Percentiles rank a stretch among this genome's conserved stretches.
These are phyloP conservation scores for Babesia caballi DNA, from an alignment of 169 alveolate species.

Conservation along the genomic window DNA sequence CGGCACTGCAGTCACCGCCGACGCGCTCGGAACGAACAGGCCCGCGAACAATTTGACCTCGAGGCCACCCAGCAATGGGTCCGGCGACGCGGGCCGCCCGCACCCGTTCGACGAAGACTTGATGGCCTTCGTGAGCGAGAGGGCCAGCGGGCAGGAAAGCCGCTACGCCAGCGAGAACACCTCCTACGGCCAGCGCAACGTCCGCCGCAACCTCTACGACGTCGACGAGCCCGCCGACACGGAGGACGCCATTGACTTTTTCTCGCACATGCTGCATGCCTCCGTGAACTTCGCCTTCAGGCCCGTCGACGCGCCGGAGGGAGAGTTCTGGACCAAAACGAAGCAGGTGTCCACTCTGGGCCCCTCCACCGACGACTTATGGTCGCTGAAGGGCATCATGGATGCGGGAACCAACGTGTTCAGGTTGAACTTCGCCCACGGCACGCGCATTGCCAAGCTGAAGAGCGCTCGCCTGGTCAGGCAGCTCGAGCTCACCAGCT, in stretches of 20 bases:
- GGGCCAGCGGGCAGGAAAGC: slow-evolving; percentile 65
- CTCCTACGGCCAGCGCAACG: slow-evolving; percentile 39
- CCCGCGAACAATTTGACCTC: too few relatives aligned
- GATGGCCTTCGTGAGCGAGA: too few relatives aligned
- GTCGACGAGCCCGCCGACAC: slow-evolving; percentile 47
- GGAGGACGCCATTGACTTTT: slow-evolving; percentile 53
- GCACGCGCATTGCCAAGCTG: slow-evolving; percentile 65
- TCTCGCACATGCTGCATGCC: slow-evolving; percentile 43
- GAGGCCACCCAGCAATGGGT: background rate
- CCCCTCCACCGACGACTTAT: slow-evolving; percentile 71
- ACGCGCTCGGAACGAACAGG: too few relatives aligned
- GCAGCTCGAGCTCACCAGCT: slow-evolving; percentile 60
- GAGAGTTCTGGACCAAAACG: slow-evolving; percentile 47
- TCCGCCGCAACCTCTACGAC: slow-evolving; percentile 45
- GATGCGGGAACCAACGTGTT: slow-evolving; percentile 78
- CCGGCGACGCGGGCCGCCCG: slow-evolving; percentile 19
- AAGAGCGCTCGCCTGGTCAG: slow-evolving; percentile 52
- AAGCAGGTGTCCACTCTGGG: slow-evolving; percentile 82
- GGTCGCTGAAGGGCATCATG: slow-evolving; percentile 65
- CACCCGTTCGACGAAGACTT: slow-evolving; percentile 43
- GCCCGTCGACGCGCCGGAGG: slow-evolving; percentile 48
- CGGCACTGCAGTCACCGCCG: too few relatives aligned
- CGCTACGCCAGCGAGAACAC: slow-evolving; percentile 55
- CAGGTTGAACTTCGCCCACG: slow-evolving; percentile 80
- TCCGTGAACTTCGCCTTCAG: slow-evolving; percentile 31